Evolutionary conservation across 805 yeast genomes (phyloP), one percentile per base, ranked within the genome.

Genomic region (Starmerella roubikii): DNA sequence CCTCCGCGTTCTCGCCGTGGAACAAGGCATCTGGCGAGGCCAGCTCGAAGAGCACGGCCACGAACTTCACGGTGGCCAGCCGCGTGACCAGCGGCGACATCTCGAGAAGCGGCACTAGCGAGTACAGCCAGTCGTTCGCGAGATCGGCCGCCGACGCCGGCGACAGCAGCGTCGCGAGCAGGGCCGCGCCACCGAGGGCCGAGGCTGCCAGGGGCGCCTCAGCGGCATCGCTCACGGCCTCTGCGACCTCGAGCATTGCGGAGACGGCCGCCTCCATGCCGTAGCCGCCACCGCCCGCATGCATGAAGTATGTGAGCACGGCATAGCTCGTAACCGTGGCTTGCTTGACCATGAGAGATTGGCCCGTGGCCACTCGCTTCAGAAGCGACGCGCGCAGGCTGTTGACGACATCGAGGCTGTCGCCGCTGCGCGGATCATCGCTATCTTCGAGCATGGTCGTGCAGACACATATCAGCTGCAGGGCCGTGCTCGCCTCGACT

Each of bases 21-120:
- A 22, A 32, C 12, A 53, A 53, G 10, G 57, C 63, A n/a, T 58
- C 62, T 44, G 36, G 13, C 15, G 32, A 74, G 23, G 49, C 38
- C 36, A 50, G 69, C 51, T 77, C 83, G 50, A 69, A 72, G 46
- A 68, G 61, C 28, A 76, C 57, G 1, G 74, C 83, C 34, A 72
- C 57, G 12, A 72, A 59, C 45, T 74, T 64, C 3, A 73, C 75
- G 1, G 72, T 70, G 0, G 80, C 72, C 36, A 69, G 67, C 19
- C 69, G 59, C 9, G 75, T 58, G n/a, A 67, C 72, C 17, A 61
- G 57, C 38, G 67, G 68, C 27, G 67, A 71, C 31, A 59, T 61
- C 6, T 40, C 44, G 13, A 47, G 44, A 39, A 47, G 38, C 4
- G 41, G 48, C 12, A 31, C 42, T 13, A 47, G 29, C 10, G 51